A percentile compares a stretch with the other conserved stretches of the same genome.
These are phyloP conservation scores for Schwanniomyces sp. DNA, from an alignment of 805 yeast genomes.

Conservation along the genomic window DNA sequence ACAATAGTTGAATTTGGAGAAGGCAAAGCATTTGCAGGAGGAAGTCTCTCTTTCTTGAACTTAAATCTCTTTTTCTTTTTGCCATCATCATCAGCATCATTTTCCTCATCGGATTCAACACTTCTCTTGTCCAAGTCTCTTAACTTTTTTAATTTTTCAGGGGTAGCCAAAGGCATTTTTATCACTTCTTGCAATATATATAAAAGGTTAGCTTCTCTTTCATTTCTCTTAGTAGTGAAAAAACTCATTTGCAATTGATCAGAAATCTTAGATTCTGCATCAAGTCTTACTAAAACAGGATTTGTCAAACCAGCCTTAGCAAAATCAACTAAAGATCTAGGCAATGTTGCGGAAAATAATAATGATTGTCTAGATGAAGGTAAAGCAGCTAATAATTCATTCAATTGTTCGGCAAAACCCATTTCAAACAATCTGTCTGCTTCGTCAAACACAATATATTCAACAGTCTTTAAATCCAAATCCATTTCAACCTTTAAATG, in stretches of 20 bases:
- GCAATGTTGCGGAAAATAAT: constrained; percentile 92
- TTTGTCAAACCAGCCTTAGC: constrained; percentile 95
- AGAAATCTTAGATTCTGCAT: constrained; percentile 87
- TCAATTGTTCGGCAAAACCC: constrained; percentile 93
- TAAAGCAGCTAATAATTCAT: constrained; percentile 80
- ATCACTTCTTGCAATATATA: constrained; percentile 80
- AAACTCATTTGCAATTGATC: constrained; percentile 91
- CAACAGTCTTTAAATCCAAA: constrained; percentile 76
- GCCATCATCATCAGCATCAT: constrained; percentile 37
- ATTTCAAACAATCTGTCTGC: constrained; percentile 95
- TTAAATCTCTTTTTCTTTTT: constrained; percentile 38
- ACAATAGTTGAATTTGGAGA: constrained; percentile 85
- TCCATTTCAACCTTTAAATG: constrained; percentile 96
- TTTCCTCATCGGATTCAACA: constrained; percentile 56
- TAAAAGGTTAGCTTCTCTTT: constrained; percentile 85
- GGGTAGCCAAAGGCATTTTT: constrained; percentile 76
- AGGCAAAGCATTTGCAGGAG: constrained; percentile 82
- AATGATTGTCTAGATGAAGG: constrained; percentile 85
- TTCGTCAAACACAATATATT: constrained; percentile 93
- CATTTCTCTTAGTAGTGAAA: constrained; percentile 74
- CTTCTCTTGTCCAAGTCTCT: constrained; percentile 46
- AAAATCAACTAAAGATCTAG: constrained; percentile 88
- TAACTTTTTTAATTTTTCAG: constrained; percentile 61
- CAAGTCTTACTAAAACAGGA: constrained; percentile 90
- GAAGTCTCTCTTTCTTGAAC: constrained; percentile 56